A percentile compares a stretch with the other conserved stretches of the same genome.
phyloP scores from a whole-genome alignment of 2,329 filamentous ascomycete genomes.

The Ophiostoma perfectum region DNA sequence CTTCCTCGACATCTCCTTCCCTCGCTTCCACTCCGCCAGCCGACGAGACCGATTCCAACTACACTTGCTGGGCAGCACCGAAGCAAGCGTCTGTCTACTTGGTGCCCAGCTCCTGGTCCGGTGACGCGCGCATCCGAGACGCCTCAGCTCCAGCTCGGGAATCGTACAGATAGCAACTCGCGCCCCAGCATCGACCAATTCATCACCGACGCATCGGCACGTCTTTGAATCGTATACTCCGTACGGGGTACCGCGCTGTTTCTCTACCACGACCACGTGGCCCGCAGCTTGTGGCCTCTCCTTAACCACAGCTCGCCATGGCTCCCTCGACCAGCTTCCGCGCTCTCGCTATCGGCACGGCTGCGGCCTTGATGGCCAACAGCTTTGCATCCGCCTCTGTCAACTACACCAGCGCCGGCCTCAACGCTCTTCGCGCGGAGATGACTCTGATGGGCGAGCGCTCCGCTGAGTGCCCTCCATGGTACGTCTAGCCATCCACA shows the following conservation, averaged over 20 bases:
- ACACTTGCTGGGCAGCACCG: not conserved
- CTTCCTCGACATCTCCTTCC: not conserved
- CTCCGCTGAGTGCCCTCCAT: conserved; percentile 73
- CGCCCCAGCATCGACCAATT: not conserved
- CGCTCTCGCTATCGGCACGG: conserved; percentile 38
- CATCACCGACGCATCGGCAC: too few relatives aligned
- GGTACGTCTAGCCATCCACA: conserved; percentile 39
- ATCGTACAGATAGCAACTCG: not conserved
- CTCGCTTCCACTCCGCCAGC: not conserved
- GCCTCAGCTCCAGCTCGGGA: not conserved
- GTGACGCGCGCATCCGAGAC: conserved; percentile 4
- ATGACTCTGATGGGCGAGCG: conserved; percentile 63
- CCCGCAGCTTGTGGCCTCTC: not conserved
- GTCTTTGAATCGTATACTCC: too few relatives aligned
- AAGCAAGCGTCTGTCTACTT: not conserved
- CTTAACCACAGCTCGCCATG: not conserved
- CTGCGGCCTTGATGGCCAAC: conserved; percentile 36
- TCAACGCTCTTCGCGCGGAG: conserved; percentile 58
- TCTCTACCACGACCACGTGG: too few relatives aligned
- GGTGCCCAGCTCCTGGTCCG: not conserved
- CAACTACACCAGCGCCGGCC: conserved; percentile 50
- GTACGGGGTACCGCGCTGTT: too few relatives aligned
- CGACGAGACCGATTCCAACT: not conserved
- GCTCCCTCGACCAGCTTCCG: conserved; percentile 33
- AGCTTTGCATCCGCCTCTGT: conserved; percentile 36